Conservation (phyloP, 129 eudicot species). For the Mikania micrantha region DNA sequence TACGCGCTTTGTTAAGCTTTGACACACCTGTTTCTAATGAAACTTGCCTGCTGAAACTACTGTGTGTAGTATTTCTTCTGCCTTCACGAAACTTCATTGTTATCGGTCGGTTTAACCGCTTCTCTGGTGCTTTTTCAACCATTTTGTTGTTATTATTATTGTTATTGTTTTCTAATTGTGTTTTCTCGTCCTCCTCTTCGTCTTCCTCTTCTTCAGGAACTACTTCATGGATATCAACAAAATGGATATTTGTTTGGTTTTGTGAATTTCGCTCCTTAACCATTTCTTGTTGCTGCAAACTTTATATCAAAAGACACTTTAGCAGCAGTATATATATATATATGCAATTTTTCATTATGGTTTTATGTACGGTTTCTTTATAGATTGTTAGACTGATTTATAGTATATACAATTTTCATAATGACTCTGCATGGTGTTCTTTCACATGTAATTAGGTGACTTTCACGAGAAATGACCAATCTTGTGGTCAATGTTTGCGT, state of each 20-base stretch:
- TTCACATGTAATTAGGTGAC: constrained; percentile 5
- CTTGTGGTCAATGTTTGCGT: constrained; percentile 25
- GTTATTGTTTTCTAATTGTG: background rate
- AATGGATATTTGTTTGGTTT: constrained; percentile 40
- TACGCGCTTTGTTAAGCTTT: constrained; percentile 44
- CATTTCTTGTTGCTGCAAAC: constrained; percentile 22
- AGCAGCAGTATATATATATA: background rate
- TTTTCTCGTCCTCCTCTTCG: constrained; percentile 23
- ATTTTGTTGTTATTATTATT: background rate
- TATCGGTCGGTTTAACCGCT: constrained; percentile 12
- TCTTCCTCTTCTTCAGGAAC: constrained; percentile 57
- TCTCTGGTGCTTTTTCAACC: constrained; percentile 22
- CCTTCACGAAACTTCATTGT: constrained; percentile 31
- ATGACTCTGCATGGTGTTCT: background rate
- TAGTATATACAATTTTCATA: background rate
- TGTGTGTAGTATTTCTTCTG: constrained; percentile 23
- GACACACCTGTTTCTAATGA: constrained; percentile 78
- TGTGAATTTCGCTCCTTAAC: constrained; percentile 33
- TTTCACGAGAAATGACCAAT: constrained; percentile 8
- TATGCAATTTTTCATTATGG: background rate
- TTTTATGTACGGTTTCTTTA: too few relatives aligned
- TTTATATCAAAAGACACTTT: background rate
- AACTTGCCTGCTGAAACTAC: constrained; percentile 61
- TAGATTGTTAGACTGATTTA: background rate
- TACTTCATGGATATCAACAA: constrained; percentile 63